These are phyloP conservation scores for Setaria italica DNA, from an alignment of 202 grass and related monocot species.

Conservation along the genomic window DNA sequence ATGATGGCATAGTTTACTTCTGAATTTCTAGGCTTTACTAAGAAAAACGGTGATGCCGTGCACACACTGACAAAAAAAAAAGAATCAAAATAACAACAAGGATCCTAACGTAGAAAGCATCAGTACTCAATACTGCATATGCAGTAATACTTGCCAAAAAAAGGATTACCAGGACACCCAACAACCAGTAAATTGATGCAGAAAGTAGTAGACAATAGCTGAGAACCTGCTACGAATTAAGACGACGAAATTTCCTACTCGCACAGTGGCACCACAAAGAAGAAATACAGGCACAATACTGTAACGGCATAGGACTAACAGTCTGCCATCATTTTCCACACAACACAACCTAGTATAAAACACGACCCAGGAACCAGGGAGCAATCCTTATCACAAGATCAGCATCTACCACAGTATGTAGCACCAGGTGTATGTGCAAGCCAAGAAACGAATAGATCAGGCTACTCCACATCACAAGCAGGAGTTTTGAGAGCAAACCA, in stretches of 20 bases:
- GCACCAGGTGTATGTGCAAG: background rate
- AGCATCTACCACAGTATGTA: background rate
- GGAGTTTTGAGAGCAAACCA: background rate
- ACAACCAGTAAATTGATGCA: background rate
- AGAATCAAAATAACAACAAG: background rate
- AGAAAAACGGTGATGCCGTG: background rate
- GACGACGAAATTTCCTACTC: background rate
- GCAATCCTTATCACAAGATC: constrained; percentile 23
- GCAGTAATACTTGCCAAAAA: background rate
- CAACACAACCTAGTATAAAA: background rate
- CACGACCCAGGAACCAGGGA: background rate
- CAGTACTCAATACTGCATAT: background rate
- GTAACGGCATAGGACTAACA: background rate
- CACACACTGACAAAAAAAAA: background rate
- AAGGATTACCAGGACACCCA: background rate
- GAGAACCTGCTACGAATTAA: background rate
- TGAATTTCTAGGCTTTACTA: background rate
- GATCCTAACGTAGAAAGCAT: background rate
- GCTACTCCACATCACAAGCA: background rate
- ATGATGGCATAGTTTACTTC: background rate
- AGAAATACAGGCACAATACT: background rate
- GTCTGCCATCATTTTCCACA: background rate
- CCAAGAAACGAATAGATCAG: background rate
- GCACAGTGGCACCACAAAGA: background rate
- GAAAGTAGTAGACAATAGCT: background rate